Conservation (phyloP, 2,329 filamentous ascomycete species). For the Setomelanomma holmii region DNA sequence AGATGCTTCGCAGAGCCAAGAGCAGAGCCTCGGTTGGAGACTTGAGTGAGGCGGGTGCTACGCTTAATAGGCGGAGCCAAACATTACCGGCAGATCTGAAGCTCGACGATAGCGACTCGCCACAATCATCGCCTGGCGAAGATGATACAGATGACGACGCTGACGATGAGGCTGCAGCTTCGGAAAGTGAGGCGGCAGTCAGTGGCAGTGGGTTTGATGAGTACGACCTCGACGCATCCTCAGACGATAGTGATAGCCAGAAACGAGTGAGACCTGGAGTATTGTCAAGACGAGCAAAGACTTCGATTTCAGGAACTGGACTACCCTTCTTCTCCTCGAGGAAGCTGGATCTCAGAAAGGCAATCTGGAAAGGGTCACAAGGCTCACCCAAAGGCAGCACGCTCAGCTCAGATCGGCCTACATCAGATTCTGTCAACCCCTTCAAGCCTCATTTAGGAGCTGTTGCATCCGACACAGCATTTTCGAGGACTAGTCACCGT, state of each 20-base stretch:
- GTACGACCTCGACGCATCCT: slow-evolving; percentile 45
- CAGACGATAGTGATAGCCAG: slow-evolving; percentile 30
- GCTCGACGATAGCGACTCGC: slow-evolving; percentile 44
- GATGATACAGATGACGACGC: slow-evolving; percentile 32
- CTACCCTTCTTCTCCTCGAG: slow-evolving; percentile 36
- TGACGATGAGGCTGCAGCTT: slow-evolving; percentile 38
- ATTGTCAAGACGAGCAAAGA: slow-evolving; percentile 28
- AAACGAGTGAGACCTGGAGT: slow-evolving; percentile 15
- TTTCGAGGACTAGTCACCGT: slow-evolving; percentile 13
- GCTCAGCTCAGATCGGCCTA: slow-evolving; percentile 17
- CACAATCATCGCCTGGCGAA: slow-evolving; percentile 28
- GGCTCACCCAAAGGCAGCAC: slow-evolving; percentile 17
- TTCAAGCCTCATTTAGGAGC: slow-evolving; percentile 33
- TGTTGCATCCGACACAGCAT: slow-evolving; percentile 36
- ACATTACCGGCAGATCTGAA: slow-evolving; percentile 67
- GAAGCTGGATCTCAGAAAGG: slow-evolving; percentile 36
- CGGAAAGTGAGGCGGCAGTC: slow-evolving; percentile 38
- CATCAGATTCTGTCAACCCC: slow-evolving; percentile 30
- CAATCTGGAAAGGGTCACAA: slow-evolving; percentile 32
- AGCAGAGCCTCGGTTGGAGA: slow-evolving; percentile 58
- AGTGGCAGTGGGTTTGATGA: slow-evolving; percentile 44
- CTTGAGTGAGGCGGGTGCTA: slow-evolving; percentile 65
- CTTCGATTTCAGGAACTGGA: slow-evolving; percentile 21
- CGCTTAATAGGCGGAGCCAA: slow-evolving; percentile 77
- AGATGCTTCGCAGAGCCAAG: slow-evolving; percentile 68